Conservation (phyloP, 73 alveolate species). For the Breviolum minutum region DNA sequence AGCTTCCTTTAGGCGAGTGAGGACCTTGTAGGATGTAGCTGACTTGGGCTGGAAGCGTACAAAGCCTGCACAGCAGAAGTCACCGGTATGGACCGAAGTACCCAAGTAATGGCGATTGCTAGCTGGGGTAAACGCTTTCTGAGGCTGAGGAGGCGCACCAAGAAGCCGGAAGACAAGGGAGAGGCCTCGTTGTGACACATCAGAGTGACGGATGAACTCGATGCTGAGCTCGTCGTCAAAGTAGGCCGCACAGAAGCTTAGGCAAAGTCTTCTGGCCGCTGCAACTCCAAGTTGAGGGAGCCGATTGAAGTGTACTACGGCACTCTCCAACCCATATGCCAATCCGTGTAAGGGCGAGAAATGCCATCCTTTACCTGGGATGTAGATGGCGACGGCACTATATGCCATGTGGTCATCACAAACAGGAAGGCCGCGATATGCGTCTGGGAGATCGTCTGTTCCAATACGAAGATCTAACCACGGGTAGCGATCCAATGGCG, state of each 20-base stretch:
- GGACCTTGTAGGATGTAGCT: background rate
- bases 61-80: background rate
- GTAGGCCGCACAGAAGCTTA: background rate
- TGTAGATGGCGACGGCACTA: background rate
- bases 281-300: slow-evolving; percentile 20
- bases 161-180: no score
- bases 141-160: background rate
- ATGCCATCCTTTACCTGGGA: slow-evolving; percentile 19
- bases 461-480: no score
- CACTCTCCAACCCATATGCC: slow-evolving; percentile 21
- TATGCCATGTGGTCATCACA: background rate
- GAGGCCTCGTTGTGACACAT: background rate
- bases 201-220: background rate
- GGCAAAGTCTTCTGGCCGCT: background rate
- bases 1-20: background rate
- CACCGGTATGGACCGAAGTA: background rate
- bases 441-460: no score
- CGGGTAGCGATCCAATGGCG: background rate
- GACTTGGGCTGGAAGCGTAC: background rate
- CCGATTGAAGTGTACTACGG: slow-evolving; percentile 34
- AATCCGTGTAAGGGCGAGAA: background rate
- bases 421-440: slow-evolving; percentile 33
- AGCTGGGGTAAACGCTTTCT: background rate
- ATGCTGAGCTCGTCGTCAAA: slow-evolving; percentile 12
- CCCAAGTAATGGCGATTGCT: slow-evolving; percentile 16